phyloP scores from a whole-genome alignment of 2,329 filamentous ascomycete species.

The Alternaria sp. region DNA sequence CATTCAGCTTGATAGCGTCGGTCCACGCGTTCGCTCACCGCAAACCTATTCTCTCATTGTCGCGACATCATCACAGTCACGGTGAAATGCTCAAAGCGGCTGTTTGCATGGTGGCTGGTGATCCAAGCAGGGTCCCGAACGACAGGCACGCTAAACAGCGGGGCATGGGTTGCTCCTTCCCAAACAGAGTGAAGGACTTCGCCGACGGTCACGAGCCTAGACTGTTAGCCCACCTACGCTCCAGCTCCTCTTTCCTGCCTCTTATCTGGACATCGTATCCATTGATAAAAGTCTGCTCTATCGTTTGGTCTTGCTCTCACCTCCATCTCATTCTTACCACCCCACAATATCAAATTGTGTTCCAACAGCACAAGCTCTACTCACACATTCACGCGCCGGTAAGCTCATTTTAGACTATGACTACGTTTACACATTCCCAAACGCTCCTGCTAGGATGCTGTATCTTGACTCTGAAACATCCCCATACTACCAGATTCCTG shows the following conservation, averaged over 20 bases:
- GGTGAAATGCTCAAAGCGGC: conserved; percentile 12
- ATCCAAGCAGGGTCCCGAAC: conserved; percentile 24
- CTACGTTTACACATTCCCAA: neutral
- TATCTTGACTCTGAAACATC: neutral
- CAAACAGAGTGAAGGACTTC: conserved; percentile 34
- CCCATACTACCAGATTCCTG: neutral
- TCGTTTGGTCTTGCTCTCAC: conserved; percentile 14
- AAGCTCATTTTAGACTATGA: neutral
- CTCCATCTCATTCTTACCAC: conserved; percentile 19
- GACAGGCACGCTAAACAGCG: conserved; percentile 25
- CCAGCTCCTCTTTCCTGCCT: conserved; percentile 23
- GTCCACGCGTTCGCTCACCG: conserved; percentile 9
- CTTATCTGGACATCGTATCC: conserved; percentile 26
- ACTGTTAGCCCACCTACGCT: conserved; percentile 21
- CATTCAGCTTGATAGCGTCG: neutral
- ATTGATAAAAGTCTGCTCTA: conserved; percentile 16
- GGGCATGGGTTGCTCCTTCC: conserved; percentile 27
- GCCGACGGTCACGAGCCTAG: conserved; percentile 45
- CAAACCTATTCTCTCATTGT: neutral
- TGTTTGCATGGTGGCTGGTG: conserved; percentile 19
- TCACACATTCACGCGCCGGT: conserved; percentile 1
- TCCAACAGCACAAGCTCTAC: conserved; percentile 1
- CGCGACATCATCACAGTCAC: conserved; percentile 2
- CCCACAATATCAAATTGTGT: conserved; percentile 9
- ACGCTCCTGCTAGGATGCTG: neutral